phyloP scores from a whole-genome alignment of 1,284 basidiomycete genomes.

The Inonotus obliquus region DNA sequence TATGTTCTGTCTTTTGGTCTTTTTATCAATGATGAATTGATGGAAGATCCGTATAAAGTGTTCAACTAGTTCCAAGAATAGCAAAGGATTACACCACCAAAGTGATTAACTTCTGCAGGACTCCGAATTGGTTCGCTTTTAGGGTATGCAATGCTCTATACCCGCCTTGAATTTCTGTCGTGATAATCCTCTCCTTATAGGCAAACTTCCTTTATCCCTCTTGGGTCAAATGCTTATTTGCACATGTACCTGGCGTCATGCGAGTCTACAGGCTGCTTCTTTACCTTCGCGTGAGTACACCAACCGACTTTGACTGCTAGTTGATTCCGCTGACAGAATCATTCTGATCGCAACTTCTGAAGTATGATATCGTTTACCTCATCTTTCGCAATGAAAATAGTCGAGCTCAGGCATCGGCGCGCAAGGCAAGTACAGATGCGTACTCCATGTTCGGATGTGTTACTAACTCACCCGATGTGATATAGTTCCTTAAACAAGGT shows the following conservation, averaged over 20 bases:
- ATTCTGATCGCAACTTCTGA: background rate
- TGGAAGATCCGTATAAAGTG: constrained; percentile 30
- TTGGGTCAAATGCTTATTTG: constrained; percentile 44
- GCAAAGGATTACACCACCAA: constrained; percentile 43
- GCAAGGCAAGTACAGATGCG: constrained; percentile 6
- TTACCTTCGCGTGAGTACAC: constrained; percentile 36
- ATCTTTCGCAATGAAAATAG: constrained; percentile 13
- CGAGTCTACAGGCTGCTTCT: constrained; percentile 42
- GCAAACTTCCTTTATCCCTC: constrained; percentile 36
- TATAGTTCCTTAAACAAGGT: constrained; percentile 37
- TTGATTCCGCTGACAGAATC: background rate
- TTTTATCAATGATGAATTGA: background rate
- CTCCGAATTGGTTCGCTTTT: constrained; percentile 41
- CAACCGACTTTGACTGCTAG: background rate
- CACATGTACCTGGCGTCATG: constrained; percentile 42
- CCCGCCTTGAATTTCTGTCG: background rate
- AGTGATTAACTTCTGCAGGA: constrained; percentile 50
- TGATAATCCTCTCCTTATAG: constrained; percentile 1
- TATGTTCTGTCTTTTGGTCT: constrained; percentile 24
- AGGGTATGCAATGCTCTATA: constrained; percentile 32
- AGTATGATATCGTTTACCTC: constrained; percentile 13
- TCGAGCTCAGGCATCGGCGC: constrained; percentile 4
- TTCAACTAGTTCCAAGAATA: constrained; percentile 48
- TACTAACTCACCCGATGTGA: no score
- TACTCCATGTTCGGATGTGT: background rate